A percentile compares a stretch with the other conserved stretches of the same genome.
Conservation (phyloP, 129 eudicot genomes). For the Calendula officinalis region DNA sequence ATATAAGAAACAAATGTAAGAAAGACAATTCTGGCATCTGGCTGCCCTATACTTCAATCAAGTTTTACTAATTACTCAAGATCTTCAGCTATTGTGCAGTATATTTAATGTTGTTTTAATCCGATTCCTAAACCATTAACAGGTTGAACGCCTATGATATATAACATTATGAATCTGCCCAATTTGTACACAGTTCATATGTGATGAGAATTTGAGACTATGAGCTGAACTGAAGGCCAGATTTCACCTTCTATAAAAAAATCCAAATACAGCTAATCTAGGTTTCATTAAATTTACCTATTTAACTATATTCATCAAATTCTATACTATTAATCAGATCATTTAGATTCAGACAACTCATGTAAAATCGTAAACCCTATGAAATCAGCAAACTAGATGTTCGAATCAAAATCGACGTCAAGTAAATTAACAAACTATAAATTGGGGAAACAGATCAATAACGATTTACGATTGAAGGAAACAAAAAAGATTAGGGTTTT, state of each 20-base stretch:
- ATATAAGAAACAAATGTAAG: not conserved
- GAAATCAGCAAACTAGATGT: not conserved
- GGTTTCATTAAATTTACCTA: conserved; percentile 1
- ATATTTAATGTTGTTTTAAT: not conserved
- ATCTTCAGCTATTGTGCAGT: conserved; percentile 14
- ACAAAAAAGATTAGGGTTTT: conserved; percentile 11
- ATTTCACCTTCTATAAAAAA: not conserved
- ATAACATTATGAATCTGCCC: not conserved
- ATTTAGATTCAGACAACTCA: not conserved
- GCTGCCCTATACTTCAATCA: not conserved
- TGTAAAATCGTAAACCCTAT: conserved; percentile 19
- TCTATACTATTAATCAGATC: not conserved
- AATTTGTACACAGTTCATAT: not conserved
- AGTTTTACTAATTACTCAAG: not conserved
- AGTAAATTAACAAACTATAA: not conserved
- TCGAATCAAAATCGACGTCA: conserved; percentile 5
- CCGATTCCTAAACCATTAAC: not conserved
- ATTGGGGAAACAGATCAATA: not conserved
- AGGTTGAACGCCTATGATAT: not conserved
- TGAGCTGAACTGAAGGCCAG: not conserved
- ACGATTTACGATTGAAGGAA: not conserved
- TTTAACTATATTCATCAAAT: not conserved
- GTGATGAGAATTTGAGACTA: not conserved
- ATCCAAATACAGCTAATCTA: conserved; percentile 1
- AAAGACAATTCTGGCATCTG: not conserved